Base-by-base conservation (phyloP, 371 early-diverging fungal species). In the Rhizopus arrhizus region DNA sequence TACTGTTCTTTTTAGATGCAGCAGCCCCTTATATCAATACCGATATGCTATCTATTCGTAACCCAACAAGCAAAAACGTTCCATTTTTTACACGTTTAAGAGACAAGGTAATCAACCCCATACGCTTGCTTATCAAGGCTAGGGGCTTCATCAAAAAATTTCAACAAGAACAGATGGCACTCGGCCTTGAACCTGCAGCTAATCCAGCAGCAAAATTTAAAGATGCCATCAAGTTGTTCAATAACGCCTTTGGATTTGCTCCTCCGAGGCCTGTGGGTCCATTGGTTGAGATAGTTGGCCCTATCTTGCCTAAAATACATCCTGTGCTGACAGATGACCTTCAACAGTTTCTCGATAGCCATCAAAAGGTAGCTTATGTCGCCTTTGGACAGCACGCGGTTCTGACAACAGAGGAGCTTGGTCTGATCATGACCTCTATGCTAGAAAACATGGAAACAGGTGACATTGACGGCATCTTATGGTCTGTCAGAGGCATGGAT, bases 341-440 rank as follows among this genome's bases (percentile, higher is more conserved):
- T 0, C 15, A 50, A 15, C 3, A 22, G 1, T 75, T 68, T 48
- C 56, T 74, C 3, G 55, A 64, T 15, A 6, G 15, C 12, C 68
- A 70, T n/a, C 1, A 15, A 13, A 53, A 57, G 0, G 70, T 80
- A 5, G 65, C 55, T 0, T 80, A 75, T 46, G 51, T 75, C 12
- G 77, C 75, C 0, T 80, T 80, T 61, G 77, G 77, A 0, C 70
- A 73, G 9, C 58, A 56, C 3, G 70, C 61, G 0, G 11, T 46
- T 3, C 59, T 66, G 7, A 29, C 16, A 3, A 34, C 34, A 13
- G 4, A 51, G 0, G 64, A 68, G 12, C 56, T 65, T 7, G 16
- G 41, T 2, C 35, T 63, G 0, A 53, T 79, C 3, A n/a, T 79
- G 29, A 61, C 56, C 0, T 53, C 57, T 15, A 13, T 75, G 6